A percentile compares a stretch with the other conserved stretches of the same genome.
phyloP scores from a whole-genome alignment of 2,329 filamentous ascomycete genomes.

The Proliferodiscus dingleyae region DNA sequence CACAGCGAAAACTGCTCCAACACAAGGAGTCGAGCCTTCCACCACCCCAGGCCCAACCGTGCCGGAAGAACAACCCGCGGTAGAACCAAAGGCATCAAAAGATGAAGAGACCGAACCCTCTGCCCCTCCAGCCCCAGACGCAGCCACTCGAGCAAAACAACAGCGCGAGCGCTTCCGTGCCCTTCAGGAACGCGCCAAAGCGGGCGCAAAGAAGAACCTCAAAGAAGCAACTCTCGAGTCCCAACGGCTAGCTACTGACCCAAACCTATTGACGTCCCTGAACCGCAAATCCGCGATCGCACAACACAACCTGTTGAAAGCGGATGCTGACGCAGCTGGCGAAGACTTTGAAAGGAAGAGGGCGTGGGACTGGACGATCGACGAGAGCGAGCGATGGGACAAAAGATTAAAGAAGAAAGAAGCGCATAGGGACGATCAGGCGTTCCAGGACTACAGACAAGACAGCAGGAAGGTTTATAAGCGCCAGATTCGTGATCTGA shows the following conservation, averaged over 20 bases:
- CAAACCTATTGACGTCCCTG: constrained; percentile 70
- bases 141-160: constrained; percentile 52
- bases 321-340: constrained; percentile 76
- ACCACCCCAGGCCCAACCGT: neutral
- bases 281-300: constrained; percentile 83
- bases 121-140: constrained; percentile 22
- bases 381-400: constrained; percentile 94
- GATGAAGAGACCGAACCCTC: neutral
- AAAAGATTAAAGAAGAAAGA: constrained; percentile 82
- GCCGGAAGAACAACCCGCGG: constrained; percentile 7
- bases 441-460: constrained; percentile 82
- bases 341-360: constrained; percentile 97
- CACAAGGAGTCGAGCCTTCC: constrained; percentile 10
- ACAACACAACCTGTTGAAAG: constrained; percentile 87
- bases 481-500: constrained; percentile 73
- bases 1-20: constrained; percentile 22
- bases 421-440: constrained; percentile 74
- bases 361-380: constrained; percentile 97
- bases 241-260: constrained; percentile 72
- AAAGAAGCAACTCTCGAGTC: constrained; percentile 81
- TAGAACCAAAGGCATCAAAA: constrained; percentile 13
- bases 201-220: constrained; percentile 67
- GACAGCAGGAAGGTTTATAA: constrained; percentile 94
- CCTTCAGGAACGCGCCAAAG: constrained; percentile 74
- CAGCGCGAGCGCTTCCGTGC: constrained; percentile 81